phyloP scores from a whole-genome alignment of 2,329 filamentous ascomycete species.

The Fusarium sp. region DNA sequence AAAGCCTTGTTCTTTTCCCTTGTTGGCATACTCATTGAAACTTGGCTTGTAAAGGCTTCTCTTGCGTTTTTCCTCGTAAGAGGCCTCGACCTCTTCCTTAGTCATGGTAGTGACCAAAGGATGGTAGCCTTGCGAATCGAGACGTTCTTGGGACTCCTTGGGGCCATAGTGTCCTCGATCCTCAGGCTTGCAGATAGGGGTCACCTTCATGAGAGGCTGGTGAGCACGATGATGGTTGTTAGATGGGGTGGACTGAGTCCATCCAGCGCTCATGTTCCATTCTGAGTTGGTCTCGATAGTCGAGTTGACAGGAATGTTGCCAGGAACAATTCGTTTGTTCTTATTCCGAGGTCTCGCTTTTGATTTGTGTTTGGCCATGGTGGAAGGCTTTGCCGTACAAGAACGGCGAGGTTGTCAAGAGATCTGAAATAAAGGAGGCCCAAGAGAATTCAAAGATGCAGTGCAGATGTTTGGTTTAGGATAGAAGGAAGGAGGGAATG shows the following conservation, averaged over 20 bases:
- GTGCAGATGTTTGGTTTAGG: not conserved
- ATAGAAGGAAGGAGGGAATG: not conserved
- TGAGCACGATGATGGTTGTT: not conserved
- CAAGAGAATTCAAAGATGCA: not conserved
- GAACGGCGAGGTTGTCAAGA: not conserved
- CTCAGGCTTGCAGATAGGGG: not conserved
- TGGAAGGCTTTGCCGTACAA: not conserved
- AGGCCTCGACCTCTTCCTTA: not conserved
- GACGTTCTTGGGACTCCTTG: not conserved
- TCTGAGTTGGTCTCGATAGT: not conserved
- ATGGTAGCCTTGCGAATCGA: not conserved
- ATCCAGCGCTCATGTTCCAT: not conserved
- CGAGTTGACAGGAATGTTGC: not conserved
- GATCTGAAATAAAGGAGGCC: not conserved
- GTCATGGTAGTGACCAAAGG: not conserved
- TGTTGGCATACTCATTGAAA: not conserved
- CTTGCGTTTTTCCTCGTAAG: not conserved
- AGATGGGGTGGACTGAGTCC: not conserved
- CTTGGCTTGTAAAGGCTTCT: not conserved
- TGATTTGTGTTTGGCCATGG: not conserved
- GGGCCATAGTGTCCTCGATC: not conserved
- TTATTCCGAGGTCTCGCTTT: not conserved
- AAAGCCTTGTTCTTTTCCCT: not conserved
- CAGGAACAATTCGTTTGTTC: not conserved
- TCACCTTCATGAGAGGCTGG: not conserved